Base-by-base conservation (phyloP, 805 yeast species). In the baker's yeast (Saccharomyces cerevisiae) region DNA sequence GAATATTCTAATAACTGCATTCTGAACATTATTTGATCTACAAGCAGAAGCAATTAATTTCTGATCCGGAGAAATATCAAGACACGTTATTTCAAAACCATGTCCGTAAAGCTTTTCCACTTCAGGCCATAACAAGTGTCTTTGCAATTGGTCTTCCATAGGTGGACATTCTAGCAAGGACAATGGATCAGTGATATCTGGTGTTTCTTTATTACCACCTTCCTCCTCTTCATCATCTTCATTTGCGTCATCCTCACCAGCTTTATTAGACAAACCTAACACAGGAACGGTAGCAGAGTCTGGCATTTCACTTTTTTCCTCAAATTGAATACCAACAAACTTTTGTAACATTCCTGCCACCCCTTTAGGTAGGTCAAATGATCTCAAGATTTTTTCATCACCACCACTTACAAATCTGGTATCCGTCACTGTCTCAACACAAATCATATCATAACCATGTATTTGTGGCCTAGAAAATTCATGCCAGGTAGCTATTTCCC, bases 381-480 rank as follows among this genome's bases (percentile, higher is more conserved):
- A 87, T 61, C 99, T 77, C 58, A 92, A 70, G 10, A 89, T 83
- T 72, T 94, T 95, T 66, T 94, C 99, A 66, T 95, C 99, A 49
- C 97, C 98, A 14, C 91, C 98, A 52, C 96, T 88, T 2, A 91
- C 87, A 72, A 88, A 92, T 58, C 79, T 74, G 0, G 86, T 76
- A 50, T 76, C 70, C 17, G 79, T 70, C 13, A 94, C 69, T 11
- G 85, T 76, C 41, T 83, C 81, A 6, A 87, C 75, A 60, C 96
- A 83, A 41, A 88, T 78, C 97, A 94, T 90, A 66, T 94, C 98
- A 67, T 89, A 94, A 8, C 99, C 99, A 69, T 94, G 99, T 58
- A 94, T 94, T 70, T 94, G 99, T 0, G 99, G 98, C 61, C 99
- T 80, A 1, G 97, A 89, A 69, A 94, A 85, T 69, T 94, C 99